phyloP scores from a whole-genome alignment of 2,329 filamentous ascomycete genomes.

The Nannizzia gypsea region DNA sequence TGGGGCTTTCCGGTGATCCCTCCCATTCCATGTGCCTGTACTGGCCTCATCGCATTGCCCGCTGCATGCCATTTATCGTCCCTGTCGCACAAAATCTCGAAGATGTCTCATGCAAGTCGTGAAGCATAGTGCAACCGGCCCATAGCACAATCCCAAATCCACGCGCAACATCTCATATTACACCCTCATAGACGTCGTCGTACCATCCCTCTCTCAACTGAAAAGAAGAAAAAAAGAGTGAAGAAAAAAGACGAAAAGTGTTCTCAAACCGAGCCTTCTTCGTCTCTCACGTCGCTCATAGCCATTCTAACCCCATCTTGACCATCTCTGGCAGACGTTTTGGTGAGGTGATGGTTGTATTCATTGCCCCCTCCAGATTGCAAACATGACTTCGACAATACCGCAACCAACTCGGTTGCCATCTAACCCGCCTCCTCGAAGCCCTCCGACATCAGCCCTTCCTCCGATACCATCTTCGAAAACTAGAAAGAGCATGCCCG shows the following conservation, averaged over 20 bases:
- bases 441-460: constrained; percentile 58
- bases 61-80: constrained; percentile 2
- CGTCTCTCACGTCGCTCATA: neutral
- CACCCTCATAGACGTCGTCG: neutral
- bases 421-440: constrained; percentile 54
- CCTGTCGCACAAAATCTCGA: neutral
- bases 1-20: neutral
- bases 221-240: neutral
- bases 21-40: constrained; percentile 1
- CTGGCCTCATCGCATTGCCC: neutral
- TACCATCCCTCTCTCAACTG: neutral
- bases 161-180: constrained; percentile 4
- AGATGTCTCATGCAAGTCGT: constrained; percentile 4
- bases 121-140: neutral
- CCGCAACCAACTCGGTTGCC: constrained; percentile 52
- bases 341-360: constrained; percentile 1
- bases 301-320: neutral
- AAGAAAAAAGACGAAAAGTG: neutral
- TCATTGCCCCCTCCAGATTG: neutral
- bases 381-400: constrained; percentile 47
- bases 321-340: neutral
- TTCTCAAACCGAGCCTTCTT: neutral
- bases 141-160: constrained; percentile 2
- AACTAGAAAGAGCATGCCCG: constrained; percentile 54
- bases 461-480: constrained; percentile 64